Evolutionary conservation across 768 basidiomycete genomes (phyloP), one percentile per base, ranked within the genome.

Genomic region (Auriscalpium vulgare): DNA sequence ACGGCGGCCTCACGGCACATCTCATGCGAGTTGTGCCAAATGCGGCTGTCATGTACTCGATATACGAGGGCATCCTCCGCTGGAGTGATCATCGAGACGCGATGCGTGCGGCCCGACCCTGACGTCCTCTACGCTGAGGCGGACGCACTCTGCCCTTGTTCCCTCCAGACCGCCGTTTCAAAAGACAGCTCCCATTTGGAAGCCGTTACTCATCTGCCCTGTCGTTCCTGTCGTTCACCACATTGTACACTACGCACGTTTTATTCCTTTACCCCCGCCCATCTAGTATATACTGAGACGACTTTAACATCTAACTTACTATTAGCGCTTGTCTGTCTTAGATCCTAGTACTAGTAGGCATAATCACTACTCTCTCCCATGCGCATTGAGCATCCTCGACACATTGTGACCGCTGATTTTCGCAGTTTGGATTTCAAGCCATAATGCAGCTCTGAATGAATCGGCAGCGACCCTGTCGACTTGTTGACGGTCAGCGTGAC

Each of bases 21-120:
- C 77, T 99, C 56, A 87, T 99, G 82, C 86, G 97, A 50, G 94
- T 97, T 56, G 91, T 99, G 4, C 95, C 95, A 8, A 99, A 99
- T 63, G 95, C 95, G 0, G 89, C 88, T 1, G 91, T 95, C 61
- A 97, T 98, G 95, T 99, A 87, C 73, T 85, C 84, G 58, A 93
- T 97, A 66, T 97, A 97, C 66, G 95, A 98, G 69, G 83, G 87
- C 23, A 75, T 85, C 35, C 73, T 95, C 35, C 76, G 84, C 43
- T 90, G 83, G 84, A 74, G 65, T 10, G 47, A 43, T 13, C 23
- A 45, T 44, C 29, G 34, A 10, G 52, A 53, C 38, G 37, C 52
- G 38, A 56, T 51, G 36, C 47, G 29, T 13, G 37, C 55, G 13
- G 19, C 49, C 43, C 43, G 38, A 37, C n/a, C 13, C 48, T 14